Evolutionary conservation across 495 filamentous ascomycete species (phyloP).

Genomic region (Echria macrotheca): DNA sequence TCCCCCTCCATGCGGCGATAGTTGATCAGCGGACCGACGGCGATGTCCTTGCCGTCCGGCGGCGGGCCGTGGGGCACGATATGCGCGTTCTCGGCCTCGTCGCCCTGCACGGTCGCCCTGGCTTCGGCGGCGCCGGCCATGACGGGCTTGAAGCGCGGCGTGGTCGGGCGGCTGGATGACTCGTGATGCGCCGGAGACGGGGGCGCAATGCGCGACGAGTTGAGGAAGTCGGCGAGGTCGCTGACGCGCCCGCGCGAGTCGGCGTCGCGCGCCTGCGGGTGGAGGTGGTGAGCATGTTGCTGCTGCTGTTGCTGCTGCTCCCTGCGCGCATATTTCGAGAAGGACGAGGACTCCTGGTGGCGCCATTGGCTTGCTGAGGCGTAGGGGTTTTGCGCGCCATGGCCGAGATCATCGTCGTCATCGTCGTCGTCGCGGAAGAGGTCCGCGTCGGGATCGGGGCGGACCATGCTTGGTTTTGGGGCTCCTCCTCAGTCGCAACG

Average conservation of each 20-base stretch:
- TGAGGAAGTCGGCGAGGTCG: conserved; percentile 47
- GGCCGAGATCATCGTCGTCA: conserved; percentile 14
- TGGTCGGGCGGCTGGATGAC: conserved; percentile 12
- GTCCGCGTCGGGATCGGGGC: conserved; percentile 9
- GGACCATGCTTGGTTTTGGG: no score
- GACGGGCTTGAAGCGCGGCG: conserved; percentile 37
- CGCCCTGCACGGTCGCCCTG: conserved; percentile 2
- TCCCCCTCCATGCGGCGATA: conserved; percentile 72
- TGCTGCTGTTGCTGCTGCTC: conserved; percentile 21
- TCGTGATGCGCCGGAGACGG: conserved; percentile 6
- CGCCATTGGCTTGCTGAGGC: conserved; percentile 46
- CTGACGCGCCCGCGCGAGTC: conserved; percentile 32
- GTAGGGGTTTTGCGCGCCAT: conserved; percentile 38
- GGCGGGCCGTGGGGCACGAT: conserved; percentile 2
- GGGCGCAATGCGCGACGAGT: conserved; percentile 41
- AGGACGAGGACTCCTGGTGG: conserved; percentile 48
- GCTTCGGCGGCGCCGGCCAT: conserved; percentile 34
- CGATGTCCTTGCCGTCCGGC: conserved; percentile 52
- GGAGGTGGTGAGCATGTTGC: conserved; percentile 7
- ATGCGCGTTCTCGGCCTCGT: background rate
- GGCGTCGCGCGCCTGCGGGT: conserved; percentile 35
- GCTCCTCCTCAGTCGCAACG: no score
- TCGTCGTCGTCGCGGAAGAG: conserved; percentile 24
- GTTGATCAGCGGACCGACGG: conserved; percentile 79
- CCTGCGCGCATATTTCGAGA: conserved; percentile 18